Conservation (phyloP, 2,329 filamentous ascomycete species). For the Tolypocladium ovalisporum region DNA sequence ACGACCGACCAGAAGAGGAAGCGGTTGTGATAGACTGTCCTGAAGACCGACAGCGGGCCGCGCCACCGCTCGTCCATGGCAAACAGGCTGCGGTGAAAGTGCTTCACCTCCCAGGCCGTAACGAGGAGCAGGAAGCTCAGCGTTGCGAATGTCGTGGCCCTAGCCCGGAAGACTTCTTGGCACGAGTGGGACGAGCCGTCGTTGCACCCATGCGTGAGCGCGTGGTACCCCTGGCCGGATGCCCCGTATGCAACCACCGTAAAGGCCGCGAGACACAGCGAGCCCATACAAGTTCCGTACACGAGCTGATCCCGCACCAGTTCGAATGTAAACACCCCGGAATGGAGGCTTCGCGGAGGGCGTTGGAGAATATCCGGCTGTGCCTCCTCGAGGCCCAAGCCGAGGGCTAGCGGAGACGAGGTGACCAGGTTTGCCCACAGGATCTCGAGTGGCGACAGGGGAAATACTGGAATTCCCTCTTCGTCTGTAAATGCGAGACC, state of each 20-base stretch:
- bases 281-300: conserved; percentile 54
- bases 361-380: conserved; percentile 57
- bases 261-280: conserved; percentile 50
- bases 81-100: conserved; percentile 60
- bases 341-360: conserved; percentile 48
- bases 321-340: conserved; percentile 53
- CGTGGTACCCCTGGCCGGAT: conserved; percentile 30
- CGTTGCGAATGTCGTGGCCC: conserved; percentile 59
- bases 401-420: conserved; percentile 59
- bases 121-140: conserved; percentile 58
- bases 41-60: conserved; percentile 39
- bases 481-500: conserved; percentile 58
- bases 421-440: conserved; percentile 70
- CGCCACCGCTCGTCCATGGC: conserved; percentile 46
- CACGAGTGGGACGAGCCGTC: conserved; percentile 34
- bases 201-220: conserved; percentile 49
- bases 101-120: conserved; percentile 64
- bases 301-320: conserved; percentile 56
- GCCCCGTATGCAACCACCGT: conserved; percentile 44
- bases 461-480: conserved; percentile 51
- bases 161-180: conserved; percentile 48
- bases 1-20: conserved; percentile 56
- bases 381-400: conserved; percentile 59
- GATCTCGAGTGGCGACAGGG: conserved; percentile 61
- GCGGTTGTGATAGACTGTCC: conserved; percentile 56